Conservation (phyloP, 352 stramenopile genomes). For the Pelagophyceae sp. region DNA sequence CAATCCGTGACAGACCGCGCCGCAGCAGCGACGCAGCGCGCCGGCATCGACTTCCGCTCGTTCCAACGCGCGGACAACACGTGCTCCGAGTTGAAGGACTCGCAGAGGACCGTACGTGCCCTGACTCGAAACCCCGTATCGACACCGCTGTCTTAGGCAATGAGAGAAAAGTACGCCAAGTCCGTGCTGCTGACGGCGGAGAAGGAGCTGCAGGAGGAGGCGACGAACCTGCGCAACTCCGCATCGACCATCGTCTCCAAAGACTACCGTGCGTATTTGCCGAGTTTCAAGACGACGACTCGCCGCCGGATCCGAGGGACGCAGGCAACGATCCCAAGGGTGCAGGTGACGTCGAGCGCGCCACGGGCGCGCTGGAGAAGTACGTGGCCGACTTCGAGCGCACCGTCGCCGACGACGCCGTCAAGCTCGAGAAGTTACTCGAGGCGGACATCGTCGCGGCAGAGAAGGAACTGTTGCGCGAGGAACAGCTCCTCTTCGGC, state of each 20-base stretch:
- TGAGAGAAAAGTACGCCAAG: conserved; percentile 35
- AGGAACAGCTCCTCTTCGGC: no score
- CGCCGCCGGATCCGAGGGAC: no score
- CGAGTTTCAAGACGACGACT: no score
- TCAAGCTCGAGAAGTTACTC: conserved; percentile 33
- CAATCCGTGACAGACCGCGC: conserved; percentile 45
- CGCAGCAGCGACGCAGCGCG: conserved; percentile 50
- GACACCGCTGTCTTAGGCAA: neutral
- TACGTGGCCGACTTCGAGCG: conserved; percentile 46
- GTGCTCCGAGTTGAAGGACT: conserved; percentile 43
- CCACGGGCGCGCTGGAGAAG: conserved; percentile 37
- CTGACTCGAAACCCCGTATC: neutral
- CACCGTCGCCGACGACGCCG: conserved; percentile 33
- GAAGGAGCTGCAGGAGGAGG: conserved; percentile 48
- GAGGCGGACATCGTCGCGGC: conserved; percentile 30
- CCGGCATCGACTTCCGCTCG: conserved; percentile 59
- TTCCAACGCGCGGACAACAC: conserved; percentile 60
- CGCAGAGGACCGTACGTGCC: neutral
- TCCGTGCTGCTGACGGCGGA: conserved; percentile 31
- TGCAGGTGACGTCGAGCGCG: conserved; percentile 37
- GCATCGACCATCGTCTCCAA: conserved; percentile 44
- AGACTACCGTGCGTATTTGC: no score
- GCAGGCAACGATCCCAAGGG: conserved; percentile 42
- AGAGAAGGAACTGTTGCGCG: conserved; percentile 36
- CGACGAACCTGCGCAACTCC: conserved; percentile 41